Evolutionary conservation across 176 grass and related monocot species (phyloP).

Genomic region (Cocos nucifera): DNA sequence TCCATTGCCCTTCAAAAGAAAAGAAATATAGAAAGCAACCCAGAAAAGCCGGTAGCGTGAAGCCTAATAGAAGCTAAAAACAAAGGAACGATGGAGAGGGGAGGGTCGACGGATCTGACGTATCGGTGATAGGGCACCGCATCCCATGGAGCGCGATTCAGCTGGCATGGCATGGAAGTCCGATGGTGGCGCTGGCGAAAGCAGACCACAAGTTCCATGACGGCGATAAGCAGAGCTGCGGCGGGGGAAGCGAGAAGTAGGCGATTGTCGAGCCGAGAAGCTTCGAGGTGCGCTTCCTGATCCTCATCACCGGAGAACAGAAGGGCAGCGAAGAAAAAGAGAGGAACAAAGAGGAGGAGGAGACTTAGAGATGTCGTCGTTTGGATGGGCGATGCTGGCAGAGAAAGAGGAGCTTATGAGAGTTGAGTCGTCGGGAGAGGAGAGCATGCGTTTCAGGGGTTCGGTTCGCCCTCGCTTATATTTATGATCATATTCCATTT

Average conservation of each 20-base stretch:
- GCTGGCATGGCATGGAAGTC: constrained; percentile 12
- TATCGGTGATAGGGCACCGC: constrained; percentile 17
- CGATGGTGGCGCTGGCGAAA: background rate
- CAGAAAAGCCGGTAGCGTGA: background rate
- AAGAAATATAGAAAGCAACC: background rate
- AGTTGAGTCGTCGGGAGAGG: too few species aligned
- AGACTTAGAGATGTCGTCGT: background rate
- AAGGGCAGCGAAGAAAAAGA: background rate
- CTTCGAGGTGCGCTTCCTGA: constrained; percentile 29
- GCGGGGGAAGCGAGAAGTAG: background rate
- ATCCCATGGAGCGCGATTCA: constrained; percentile 31
- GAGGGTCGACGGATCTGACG: constrained; percentile 5
- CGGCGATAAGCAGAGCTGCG: too few species aligned
- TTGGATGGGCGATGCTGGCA: background rate
- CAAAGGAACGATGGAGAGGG: background rate
- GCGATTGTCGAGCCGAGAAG: constrained; percentile 14
- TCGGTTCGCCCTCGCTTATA: too few species aligned
- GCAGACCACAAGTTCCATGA: background rate
- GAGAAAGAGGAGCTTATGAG: too few species aligned
- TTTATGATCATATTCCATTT: too few species aligned
- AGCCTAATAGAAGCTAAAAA: background rate
- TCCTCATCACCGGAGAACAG: constrained; percentile 21
- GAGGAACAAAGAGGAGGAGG: constrained; percentile 7
- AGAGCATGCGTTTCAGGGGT: too few species aligned
- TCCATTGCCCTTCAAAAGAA: too few species aligned